Percentiles rank a stretch among this genome's conserved stretches.
Conservation (phyloP, 1,284 basidiomycete genomes). For the Rhodotorula sp. region DNA sequence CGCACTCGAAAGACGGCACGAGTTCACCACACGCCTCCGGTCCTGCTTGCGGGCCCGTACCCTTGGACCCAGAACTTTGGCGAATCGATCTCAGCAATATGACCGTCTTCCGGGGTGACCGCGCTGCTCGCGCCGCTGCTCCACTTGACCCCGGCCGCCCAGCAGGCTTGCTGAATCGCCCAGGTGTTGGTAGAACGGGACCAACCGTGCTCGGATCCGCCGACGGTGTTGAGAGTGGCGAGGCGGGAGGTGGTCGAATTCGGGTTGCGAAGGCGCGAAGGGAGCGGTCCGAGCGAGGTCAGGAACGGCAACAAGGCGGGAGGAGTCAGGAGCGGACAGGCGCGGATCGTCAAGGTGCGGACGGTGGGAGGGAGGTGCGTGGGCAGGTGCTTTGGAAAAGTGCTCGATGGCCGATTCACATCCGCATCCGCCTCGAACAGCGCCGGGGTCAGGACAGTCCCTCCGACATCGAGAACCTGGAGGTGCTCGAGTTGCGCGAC, state of each 20-base stretch:
- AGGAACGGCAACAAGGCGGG: background rate
- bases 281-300: background rate
- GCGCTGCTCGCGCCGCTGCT: background rate
- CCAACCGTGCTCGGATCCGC: slow-evolving; percentile 26
- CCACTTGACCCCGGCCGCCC: slow-evolving; percentile 21
- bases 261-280: background rate
- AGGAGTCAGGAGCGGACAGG: slow-evolving; percentile 5
- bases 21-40: background rate
- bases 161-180: slow-evolving; percentile 20
- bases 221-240: background rate
- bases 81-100: background rate
- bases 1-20: background rate
- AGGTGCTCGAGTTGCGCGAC: slow-evolving; percentile 2
- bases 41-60: background rate
- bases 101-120: background rate
- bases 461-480: slow-evolving; percentile 21
- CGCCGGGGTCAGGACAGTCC: slow-evolving; percentile 11
- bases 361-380: background rate
- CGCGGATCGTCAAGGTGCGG: slow-evolving; percentile 17
- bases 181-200: background rate
- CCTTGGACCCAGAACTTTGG: background rate
- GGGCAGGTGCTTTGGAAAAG: background rate
- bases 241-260: background rate
- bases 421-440: slow-evolving; percentile 4
- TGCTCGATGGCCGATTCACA: background rate